phyloP scores from a whole-genome alignment of 116 monocot species.

The Dioscorea cayenensis region DNA sequence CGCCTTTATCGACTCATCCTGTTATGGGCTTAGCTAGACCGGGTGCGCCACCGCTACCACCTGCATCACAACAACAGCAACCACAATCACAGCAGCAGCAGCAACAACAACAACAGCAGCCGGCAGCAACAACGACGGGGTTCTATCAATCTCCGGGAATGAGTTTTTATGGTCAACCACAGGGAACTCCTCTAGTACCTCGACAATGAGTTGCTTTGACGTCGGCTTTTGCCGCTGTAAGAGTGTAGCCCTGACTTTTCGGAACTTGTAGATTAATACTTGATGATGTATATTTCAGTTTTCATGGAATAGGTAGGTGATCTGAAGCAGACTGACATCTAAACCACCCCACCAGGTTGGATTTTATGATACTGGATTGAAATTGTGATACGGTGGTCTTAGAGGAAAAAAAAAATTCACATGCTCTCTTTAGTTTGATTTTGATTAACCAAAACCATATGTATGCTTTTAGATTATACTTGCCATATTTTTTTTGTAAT shows the following conservation, averaged over 20 bases:
- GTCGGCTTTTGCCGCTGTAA: no score
- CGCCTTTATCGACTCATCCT: constrained; percentile 30
- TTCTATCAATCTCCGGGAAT: constrained; percentile 56
- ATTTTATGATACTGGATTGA: no score
- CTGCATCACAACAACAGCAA: constrained; percentile 18
- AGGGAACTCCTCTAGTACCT: constrained; percentile 31
- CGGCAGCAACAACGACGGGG: constrained; percentile 16
- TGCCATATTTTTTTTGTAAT: no score
- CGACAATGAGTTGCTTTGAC: constrained; percentile 13
- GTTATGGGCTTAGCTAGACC: constrained; percentile 32
- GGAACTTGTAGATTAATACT: background rate
- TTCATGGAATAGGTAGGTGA: no score
- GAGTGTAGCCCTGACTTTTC: no score
- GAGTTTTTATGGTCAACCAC: constrained; percentile 61
- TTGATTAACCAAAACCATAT: background rate
- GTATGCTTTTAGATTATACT: background rate
- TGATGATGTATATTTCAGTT: background rate
- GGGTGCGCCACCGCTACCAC: constrained; percentile 25
- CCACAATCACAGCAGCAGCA: constrained; percentile 25
- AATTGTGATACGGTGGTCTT: no score
- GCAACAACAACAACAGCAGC: constrained; percentile 33
- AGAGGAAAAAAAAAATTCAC: no score
- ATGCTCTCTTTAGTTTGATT: background rate
- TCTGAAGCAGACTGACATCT: no score
- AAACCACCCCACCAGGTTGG: no score